Base-by-base conservation (phyloP, 108 stramenopile species). In the Conticribra weissflogii region DNA sequence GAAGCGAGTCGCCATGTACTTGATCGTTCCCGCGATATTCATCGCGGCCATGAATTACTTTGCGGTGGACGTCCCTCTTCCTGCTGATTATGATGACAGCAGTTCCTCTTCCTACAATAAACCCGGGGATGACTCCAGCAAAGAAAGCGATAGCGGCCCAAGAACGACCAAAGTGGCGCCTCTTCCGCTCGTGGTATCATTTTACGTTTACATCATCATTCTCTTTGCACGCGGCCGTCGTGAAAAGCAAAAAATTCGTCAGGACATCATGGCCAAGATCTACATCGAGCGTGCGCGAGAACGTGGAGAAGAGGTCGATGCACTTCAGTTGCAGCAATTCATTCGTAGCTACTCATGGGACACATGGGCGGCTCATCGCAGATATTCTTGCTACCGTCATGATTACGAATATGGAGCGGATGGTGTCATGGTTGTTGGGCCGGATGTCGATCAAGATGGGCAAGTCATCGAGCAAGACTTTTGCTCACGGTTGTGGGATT, bases 401-500 rank as follows among this genome's bases (percentile, higher is more conserved):
- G 82, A 78, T 58, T 17, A 68, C 46, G 41, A 52, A 19, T 51
- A 59, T 14, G 25, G 59, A 21, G 45, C 58, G 8, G 63, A 68
- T 9, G 36, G 36, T 41, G 36, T 5, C 12, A 41, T 41, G 8
- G 12, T 12, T 17, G n/a, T 14, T 27, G 32, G 41, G 12, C 19
- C 34, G 19, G 31, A 50, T 15, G 9, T 14, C 21, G 56, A 19
- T 3, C 23, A 32, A 22, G 48, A 62, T 29, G 54, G 31, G 15
- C 48, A 22, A 3, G 45, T 53, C 3, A 28, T 30, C 2, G 57
- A 71, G 1, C 33, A 52, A 54, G 81, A 84, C 41, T 77, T 59
- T 57, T 81, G 81, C 76, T 59, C 81, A 8, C 45, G 56, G 3
- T 60, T 81, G 9, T 81, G 81, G 81, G 14, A 46, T 34, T 76